phyloP scores from a whole-genome alignment of 495 filamentous ascomycete species.

The Penicillium samsonianum region DNA sequence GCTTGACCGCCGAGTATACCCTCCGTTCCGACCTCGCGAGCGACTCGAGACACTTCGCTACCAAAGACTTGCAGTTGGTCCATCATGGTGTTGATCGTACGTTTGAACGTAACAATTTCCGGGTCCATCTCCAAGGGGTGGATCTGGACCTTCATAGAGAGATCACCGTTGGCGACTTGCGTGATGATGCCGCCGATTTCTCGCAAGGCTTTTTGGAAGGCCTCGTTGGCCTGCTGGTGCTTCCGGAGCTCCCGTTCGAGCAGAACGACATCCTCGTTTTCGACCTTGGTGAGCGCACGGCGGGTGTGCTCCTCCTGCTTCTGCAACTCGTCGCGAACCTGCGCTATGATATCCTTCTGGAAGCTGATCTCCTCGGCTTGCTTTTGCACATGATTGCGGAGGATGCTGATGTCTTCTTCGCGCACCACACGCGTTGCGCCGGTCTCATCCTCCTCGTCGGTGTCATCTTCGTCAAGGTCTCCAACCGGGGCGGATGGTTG shows the following conservation, averaged over 20 bases:
- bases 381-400: slow-evolving; percentile 74
- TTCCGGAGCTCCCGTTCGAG: slow-evolving; percentile 92
- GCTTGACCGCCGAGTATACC: slow-evolving; percentile 96
- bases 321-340: slow-evolving; percentile 64
- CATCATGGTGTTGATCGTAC: slow-evolving; percentile 97
- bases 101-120: slow-evolving; percentile 97
- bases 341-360: slow-evolving; percentile 69
- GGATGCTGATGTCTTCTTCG: slow-evolving; percentile 68
- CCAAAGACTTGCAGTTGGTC: slow-evolving; percentile 97
- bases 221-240: slow-evolving; percentile 96
- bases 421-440: slow-evolving; percentile 50
- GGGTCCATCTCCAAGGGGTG: slow-evolving; percentile 97
- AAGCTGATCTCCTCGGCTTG: slow-evolving; percentile 75
- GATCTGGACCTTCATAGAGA: slow-evolving; percentile 96
- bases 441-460: too few relatives aligned
- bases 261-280: slow-evolving; percentile 63
- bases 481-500: too few relatives aligned
- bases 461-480: too few relatives aligned
- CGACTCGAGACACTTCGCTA: slow-evolving; percentile 93
- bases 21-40: slow-evolving; percentile 95
- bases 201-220: slow-evolving; percentile 95
- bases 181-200: slow-evolving; percentile 98
- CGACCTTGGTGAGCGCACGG: slow-evolving; percentile 55
- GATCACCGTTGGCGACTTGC: slow-evolving; percentile 89
- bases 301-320: slow-evolving; percentile 63